Evolutionary conservation across 1,284 basidiomycete species (phyloP).

Genomic region (Ustilago sp.): DNA sequence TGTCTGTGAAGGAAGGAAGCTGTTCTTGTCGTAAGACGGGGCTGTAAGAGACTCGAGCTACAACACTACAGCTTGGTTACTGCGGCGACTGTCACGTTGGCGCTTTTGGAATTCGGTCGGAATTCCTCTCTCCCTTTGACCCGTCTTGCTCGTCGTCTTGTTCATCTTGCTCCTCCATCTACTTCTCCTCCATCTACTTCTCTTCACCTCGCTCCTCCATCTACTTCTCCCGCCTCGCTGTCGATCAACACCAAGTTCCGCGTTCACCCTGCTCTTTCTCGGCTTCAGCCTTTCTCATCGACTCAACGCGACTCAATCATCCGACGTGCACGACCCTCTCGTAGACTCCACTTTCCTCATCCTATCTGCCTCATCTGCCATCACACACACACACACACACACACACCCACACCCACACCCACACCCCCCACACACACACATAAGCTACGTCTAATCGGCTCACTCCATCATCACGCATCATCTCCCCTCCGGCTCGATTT

Average conservation of each 20-base stretch:
- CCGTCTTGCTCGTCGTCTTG: background rate
- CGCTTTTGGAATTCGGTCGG: conserved; percentile 16
- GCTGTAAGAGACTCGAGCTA: too few species aligned
- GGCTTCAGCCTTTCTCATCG: background rate
- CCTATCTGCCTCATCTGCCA: background rate
- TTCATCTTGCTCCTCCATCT: conserved; percentile 1
- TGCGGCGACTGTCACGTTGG: background rate
- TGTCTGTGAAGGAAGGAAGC: too few species aligned
- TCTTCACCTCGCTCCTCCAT: background rate
- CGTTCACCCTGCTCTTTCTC: background rate
- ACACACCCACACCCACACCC: too few species aligned
- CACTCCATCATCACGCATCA: too few species aligned
- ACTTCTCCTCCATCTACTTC: background rate
- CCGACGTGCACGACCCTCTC: background rate
- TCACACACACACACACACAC: background rate
- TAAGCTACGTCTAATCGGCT: background rate
- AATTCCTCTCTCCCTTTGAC: background rate
- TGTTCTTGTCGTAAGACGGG: too few species aligned
- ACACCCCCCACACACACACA: background rate
- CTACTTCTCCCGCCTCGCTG: background rate
- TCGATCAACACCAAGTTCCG: background rate
- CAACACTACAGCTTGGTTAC: too few species aligned
- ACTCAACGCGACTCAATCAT: background rate
- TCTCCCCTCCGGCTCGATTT: background rate
- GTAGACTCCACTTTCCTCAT: background rate